These are phyloP conservation scores for Solanum tacnaense DNA, from an alignment of 257 asterid species.

Conservation along the genomic window DNA sequence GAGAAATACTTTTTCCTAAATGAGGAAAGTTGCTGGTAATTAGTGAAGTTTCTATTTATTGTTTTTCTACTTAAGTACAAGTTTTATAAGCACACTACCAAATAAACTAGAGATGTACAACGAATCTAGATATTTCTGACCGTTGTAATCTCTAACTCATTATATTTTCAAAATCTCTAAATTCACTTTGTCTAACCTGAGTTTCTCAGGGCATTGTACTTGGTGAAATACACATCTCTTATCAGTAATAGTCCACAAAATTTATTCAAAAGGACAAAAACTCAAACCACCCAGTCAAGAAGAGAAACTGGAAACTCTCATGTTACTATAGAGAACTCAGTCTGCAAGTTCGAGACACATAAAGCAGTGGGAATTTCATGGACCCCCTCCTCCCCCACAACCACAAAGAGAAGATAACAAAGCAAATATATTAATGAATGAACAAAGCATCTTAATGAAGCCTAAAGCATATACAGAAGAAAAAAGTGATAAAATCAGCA, in stretches of 20 bases:
- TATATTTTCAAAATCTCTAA: background rate
- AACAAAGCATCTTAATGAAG: background rate
- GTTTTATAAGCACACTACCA: background rate
- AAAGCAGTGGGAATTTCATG: background rate
- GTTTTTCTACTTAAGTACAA: background rate
- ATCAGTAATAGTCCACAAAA: background rate
- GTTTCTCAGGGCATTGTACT: background rate
- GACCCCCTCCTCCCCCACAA: background rate
- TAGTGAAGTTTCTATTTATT: background rate
- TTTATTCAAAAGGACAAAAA: background rate
- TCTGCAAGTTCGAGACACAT: background rate
- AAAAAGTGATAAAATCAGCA: constrained; percentile 6
- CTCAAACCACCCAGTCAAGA: background rate
- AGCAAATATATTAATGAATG: background rate
- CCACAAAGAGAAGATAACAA: background rate
- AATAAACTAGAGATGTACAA: background rate
- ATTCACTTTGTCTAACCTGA: background rate
- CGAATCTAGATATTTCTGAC: background rate
- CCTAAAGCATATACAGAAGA: background rate
- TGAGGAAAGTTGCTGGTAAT: background rate
- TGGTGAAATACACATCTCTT: background rate
- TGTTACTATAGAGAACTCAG: background rate
- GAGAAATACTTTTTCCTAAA: background rate
- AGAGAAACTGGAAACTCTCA: background rate
- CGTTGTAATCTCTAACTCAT: background rate